Evolutionary conservation across 768 basidiomycete genomes (phyloP).

Genomic region (Mrakia hoshinonis): DNA sequence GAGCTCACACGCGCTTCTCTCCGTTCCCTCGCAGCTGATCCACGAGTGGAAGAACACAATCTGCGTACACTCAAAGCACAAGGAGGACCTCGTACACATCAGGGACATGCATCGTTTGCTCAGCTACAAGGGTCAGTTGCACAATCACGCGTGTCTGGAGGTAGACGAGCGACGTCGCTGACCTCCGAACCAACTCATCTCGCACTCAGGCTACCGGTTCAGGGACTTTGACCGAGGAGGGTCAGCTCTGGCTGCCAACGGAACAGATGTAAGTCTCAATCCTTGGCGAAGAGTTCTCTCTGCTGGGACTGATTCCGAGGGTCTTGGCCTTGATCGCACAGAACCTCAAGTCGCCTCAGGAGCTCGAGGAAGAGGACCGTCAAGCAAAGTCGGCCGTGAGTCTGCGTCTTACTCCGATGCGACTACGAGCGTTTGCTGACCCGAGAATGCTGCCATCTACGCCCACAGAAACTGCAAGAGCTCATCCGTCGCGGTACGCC

Average conservation of each 20-base stretch:
- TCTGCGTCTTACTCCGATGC: background rate
- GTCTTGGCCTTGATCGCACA: conserved; percentile 36
- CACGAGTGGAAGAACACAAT: conserved; percentile 91
- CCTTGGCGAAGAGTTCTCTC: background rate
- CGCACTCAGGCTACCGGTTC: conserved; percentile 44
- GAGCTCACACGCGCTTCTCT: background rate
- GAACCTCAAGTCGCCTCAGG: conserved; percentile 90
- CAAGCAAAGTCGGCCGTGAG: conserved; percentile 75
- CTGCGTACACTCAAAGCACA: conserved; percentile 79
- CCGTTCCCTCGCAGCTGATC: conserved; percentile 49
- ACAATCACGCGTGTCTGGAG: background rate
- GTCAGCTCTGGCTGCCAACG: conserved; percentile 40
- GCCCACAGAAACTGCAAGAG: conserved; percentile 76
- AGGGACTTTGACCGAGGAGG: conserved; percentile 42
- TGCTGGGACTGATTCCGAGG: background rate
- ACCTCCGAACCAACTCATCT: background rate
- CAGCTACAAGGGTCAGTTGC: conserved; percentile 67
- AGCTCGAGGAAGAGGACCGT: conserved; percentile 90
- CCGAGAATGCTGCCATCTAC: too few species aligned
- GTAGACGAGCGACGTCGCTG: background rate
- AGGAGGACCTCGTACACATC: conserved; percentile 93
- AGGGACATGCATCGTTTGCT: conserved; percentile 93
- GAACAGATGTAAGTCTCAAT: conserved; percentile 39
- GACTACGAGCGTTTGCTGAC: too few species aligned
- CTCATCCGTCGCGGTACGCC: conserved; percentile 92